These are phyloP conservation scores for Veloboletus limbatus DNA, from an alignment of 1,284 basidiomycete species.

Conservation along the genomic window DNA sequence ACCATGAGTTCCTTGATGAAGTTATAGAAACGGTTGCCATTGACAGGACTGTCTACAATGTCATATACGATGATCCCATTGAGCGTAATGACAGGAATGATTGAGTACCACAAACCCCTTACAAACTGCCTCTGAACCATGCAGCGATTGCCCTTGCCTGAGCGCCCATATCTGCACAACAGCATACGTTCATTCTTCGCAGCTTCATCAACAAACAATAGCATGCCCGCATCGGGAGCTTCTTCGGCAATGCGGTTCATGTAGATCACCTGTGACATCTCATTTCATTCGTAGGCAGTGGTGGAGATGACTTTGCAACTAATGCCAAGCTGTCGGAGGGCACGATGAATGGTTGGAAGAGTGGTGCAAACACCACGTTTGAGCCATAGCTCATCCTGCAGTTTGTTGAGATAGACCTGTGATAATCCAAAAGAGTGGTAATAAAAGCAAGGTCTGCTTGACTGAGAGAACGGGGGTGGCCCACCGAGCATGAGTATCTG, in stretches of 20 bases:
- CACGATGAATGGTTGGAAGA: not conserved
- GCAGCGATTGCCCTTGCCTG: not conserved
- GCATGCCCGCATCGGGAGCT: constrained; percentile 2
- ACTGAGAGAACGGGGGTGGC: not conserved
- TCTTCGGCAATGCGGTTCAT: constrained; percentile 3
- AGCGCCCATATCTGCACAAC: constrained; percentile 6
- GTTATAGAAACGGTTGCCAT: too few relatives aligned
- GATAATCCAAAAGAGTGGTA: not conserved
- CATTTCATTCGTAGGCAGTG: not conserved
- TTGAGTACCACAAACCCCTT: constrained; percentile 13
- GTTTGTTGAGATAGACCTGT: constrained; percentile 1
- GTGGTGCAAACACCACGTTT: not conserved
- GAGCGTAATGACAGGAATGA: constrained; percentile 25
- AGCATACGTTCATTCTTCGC: constrained; percentile 20
- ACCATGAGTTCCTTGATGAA: too few relatives aligned
- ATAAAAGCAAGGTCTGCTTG: not conserved
- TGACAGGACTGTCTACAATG: too few relatives aligned
- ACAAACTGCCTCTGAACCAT: not conserved
- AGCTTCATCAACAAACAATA: constrained; percentile 26
- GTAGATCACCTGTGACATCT: not conserved
- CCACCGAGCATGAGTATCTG: not conserved
- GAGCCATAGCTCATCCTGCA: not conserved
- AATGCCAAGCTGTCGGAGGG: not conserved
- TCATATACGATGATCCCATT: too few relatives aligned
- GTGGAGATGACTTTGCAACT: not conserved